Evolutionary conservation across 441 rosid species (phyloP).

Genomic region (Adansonia gregorii): DNA sequence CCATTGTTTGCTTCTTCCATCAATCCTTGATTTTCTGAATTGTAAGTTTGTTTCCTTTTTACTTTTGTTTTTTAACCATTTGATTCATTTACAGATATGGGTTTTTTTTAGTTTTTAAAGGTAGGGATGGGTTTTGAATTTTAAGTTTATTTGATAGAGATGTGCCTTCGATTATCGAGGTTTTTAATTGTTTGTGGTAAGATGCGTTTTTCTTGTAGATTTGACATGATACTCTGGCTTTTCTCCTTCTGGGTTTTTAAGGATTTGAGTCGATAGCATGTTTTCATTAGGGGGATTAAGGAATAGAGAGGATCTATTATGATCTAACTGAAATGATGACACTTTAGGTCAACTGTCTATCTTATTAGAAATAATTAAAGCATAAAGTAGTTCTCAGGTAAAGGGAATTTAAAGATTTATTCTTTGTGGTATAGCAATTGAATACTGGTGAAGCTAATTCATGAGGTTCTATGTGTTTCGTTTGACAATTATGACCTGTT

Average conservation of each 20-base stretch:
- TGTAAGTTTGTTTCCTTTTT: conserved; percentile 11
- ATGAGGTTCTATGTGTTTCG: conserved; percentile 8
- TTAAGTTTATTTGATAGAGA: background rate
- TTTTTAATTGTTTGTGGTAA: background rate
- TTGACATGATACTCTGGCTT: background rate
- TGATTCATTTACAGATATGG: conserved; percentile 15
- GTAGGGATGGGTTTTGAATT: background rate
- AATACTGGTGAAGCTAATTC: conserved; percentile 2
- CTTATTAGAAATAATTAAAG: conserved; percentile 3
- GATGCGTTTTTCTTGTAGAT: conserved; percentile 10
- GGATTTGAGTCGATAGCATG: conserved; percentile 13
- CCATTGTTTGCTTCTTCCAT: conserved; percentile 17
- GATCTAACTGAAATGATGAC: background rate
- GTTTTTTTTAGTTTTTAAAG: background rate
- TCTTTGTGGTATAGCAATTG: background rate
- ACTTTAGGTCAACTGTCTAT: background rate
- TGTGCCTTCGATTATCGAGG: background rate
- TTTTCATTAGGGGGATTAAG: background rate
- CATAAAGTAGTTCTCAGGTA: background rate
- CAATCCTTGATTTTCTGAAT: background rate
- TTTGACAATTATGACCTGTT: background rate
- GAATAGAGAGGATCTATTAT: background rate
- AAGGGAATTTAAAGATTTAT: background rate
- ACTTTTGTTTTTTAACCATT: background rate
- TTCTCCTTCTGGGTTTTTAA: conserved; percentile 5